phyloP scores from a whole-genome alignment of 176 grass and related monocot species.

The Poa annua region DNA sequence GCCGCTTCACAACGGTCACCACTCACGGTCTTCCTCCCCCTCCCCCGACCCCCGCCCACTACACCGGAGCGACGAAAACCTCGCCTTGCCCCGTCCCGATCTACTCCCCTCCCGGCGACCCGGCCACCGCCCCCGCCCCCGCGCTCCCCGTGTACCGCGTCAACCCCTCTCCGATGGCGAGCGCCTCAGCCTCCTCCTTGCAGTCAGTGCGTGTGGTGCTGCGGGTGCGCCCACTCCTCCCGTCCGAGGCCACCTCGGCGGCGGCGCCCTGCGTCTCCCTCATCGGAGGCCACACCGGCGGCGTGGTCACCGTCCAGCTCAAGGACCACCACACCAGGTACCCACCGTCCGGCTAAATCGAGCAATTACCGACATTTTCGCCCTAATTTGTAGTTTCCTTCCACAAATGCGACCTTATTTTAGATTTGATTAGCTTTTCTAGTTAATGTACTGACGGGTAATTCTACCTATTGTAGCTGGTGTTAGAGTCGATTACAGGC shows the following conservation, averaged over 20 bases:
- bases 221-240: conserved; percentile 83
- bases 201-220: conserved; percentile 80
- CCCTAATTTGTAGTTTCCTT: neutral
- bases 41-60: neutral
- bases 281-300: conserved; percentile 35
- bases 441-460: neutral
- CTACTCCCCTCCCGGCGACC: neutral
- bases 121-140: neutral
- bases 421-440: neutral
- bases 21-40: neutral
- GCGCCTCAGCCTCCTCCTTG: conserved; percentile 6
- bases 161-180: conserved; percentile 44
- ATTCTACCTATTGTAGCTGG: neutral
- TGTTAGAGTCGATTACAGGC: neutral
- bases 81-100: neutral
- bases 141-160: neutral
- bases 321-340: conserved; percentile 88
- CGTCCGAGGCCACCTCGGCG: conserved; percentile 46
- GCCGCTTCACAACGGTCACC: conserved; percentile 42
- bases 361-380: neutral
- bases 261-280: conserved; percentile 59
- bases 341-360: neutral
- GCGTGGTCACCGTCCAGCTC: conserved; percentile 69
- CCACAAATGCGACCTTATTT: neutral
- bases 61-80: neutral